Evolutionary conservation across 495 filamentous ascomycete genomes (phyloP).

Genomic region (Aspergillus nidulans): DNA sequence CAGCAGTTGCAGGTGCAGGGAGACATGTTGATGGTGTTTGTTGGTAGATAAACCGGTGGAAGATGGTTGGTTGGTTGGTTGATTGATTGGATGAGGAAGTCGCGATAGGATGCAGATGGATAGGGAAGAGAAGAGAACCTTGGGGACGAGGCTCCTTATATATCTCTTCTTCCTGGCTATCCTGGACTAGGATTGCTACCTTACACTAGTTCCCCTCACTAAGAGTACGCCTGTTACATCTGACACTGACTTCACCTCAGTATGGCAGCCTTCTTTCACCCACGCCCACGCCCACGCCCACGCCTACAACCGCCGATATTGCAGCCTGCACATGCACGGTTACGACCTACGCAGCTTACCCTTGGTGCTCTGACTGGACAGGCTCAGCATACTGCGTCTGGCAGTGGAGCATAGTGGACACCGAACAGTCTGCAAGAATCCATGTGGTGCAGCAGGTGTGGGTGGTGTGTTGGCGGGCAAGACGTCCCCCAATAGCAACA

Average conservation of each 20-base stretch:
- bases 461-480: not conserved
- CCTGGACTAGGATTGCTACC: not conserved
- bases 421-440: not conserved
- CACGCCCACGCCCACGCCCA: too few relatives aligned
- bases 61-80: not conserved
- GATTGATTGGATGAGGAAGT: not conserved
- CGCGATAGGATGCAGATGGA: not conserved
- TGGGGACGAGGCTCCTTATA: not conserved
- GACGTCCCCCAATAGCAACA: not conserved
- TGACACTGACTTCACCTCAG: not conserved
- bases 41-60: conserved; percentile 11
- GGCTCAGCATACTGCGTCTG: not conserved
- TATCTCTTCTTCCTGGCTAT: not conserved
- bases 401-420: not conserved
- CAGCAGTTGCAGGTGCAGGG: conserved; percentile 46
- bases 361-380: not conserved
- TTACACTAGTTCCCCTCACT: not conserved
- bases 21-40: conserved; percentile 34
- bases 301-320: too few relatives aligned
- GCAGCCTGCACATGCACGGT: conserved; percentile 2
- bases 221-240: not conserved
- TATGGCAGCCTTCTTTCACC: too few relatives aligned
- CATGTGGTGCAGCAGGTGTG: not conserved
- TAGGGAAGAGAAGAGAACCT: not conserved
- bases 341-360: not conserved